Conservation (phyloP, 371 early-diverging fungal genomes). For the Mortierella sp. region DNA sequence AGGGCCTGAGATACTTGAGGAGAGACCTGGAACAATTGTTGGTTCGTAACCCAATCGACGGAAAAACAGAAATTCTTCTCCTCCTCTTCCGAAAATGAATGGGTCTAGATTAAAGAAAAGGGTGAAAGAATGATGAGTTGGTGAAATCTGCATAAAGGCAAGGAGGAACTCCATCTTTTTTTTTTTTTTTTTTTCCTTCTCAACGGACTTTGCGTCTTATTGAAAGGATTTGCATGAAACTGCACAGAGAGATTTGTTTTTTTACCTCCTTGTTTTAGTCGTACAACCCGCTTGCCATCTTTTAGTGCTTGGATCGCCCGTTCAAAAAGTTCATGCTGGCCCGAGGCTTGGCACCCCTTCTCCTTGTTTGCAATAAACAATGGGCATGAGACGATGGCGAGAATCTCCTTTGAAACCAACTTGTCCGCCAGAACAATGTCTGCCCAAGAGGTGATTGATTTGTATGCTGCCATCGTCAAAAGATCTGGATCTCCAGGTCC, state of each 20-base stretch:
- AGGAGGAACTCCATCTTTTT: neutral
- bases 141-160: neutral
- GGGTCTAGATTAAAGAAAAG: constrained; percentile 69
- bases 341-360: constrained; percentile 82
- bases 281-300: constrained; percentile 80
- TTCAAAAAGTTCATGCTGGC: constrained; percentile 85
- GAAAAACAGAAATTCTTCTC: constrained; percentile 88
- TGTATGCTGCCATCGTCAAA: constrained; percentile 82
- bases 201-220: neutral
- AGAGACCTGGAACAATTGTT: constrained; percentile 87
- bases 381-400: constrained; percentile 68
- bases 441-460: constrained; percentile 72
- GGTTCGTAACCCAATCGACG: constrained; percentile 72
- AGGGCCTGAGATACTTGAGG: constrained; percentile 82
- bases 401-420: constrained; percentile 80
- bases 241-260: neutral
- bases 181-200: neutral
- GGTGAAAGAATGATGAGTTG: neutral
- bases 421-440: constrained; percentile 90
- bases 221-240: neutral
- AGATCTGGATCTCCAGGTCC: constrained; percentile 90
- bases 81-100: constrained; percentile 93
- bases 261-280: constrained; percentile 87
- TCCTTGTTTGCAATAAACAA: constrained; percentile 77
- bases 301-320: constrained; percentile 72